These are phyloP conservation scores for Acanthochlamys bracteata DNA, from an alignment of 106 monocot species.

Conservation along the genomic window DNA sequence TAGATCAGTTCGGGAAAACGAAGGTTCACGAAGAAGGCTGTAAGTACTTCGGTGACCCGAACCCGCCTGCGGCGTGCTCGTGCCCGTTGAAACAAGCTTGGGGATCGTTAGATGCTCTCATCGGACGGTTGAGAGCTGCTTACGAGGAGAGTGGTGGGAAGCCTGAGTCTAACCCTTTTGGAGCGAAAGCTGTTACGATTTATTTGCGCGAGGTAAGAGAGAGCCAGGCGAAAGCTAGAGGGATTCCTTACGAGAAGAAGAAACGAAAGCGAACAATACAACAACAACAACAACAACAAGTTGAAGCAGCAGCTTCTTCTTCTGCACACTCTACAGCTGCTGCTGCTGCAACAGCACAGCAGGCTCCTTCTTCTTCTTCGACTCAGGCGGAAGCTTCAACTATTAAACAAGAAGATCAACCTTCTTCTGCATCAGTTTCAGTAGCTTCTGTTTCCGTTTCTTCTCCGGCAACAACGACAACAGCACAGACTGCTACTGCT, in stretches of 20 bases:
- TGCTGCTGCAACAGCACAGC: neutral
- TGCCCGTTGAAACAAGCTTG: slow-evolving; percentile 47
- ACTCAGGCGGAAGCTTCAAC: neutral
- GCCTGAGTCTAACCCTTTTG: slow-evolving; percentile 11
- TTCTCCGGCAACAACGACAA: too few species aligned
- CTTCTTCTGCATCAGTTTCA: too few species aligned
- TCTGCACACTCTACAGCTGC: neutral
- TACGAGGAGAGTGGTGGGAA: slow-evolving; percentile 40
- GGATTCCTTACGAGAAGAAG: slow-evolving; percentile 17
- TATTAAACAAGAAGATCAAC: too few species aligned
- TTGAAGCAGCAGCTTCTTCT: neutral
- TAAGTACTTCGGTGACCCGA: slow-evolving; percentile 37
- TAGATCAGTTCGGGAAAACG: slow-evolving; percentile 60
- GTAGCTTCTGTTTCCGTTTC: too few species aligned
- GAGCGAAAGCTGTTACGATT: slow-evolving; percentile 1
- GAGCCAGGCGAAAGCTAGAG: slow-evolving; percentile 8
- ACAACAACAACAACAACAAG: neutral
- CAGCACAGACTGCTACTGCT: too few species aligned
- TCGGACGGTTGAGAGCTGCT: slow-evolving; percentile 41
- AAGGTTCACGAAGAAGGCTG: slow-evolving; percentile 42
- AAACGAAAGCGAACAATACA: slow-evolving; percentile 8
- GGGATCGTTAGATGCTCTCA: slow-evolving; percentile 53
- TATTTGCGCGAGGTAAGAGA: slow-evolving; percentile 9
- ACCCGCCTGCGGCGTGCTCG: slow-evolving; percentile 32
- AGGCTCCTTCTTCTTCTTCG: neutral